Conservation (phyloP, 331 rosid species). For the Acacia concinna region DNA sequence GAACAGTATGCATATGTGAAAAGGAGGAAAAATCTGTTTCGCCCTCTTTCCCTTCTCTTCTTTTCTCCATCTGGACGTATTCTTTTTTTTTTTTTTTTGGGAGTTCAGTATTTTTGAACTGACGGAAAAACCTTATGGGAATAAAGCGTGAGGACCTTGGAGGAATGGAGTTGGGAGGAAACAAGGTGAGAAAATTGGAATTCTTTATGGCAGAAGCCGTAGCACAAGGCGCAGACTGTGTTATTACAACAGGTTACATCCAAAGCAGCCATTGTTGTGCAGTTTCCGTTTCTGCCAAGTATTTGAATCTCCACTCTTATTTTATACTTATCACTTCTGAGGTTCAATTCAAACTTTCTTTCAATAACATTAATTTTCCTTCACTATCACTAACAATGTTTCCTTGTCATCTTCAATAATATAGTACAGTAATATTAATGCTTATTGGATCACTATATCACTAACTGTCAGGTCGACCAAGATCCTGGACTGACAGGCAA, state of each 20-base stretch:
- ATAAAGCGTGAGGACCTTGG: constrained; percentile 88
- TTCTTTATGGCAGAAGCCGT: constrained; percentile 89
- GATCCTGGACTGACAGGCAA: constrained; percentile 86
- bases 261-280: constrained; percentile 98
- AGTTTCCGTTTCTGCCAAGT: constrained; percentile 90
- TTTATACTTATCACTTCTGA: constrained; percentile 77
- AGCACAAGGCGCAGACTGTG: constrained; percentile 76
- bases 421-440: too few relatives aligned
- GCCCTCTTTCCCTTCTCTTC: too few relatives aligned
- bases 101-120: too few relatives aligned
- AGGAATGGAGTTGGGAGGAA: constrained; percentile 94
- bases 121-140: constrained; percentile 20
- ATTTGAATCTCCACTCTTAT: constrained; percentile 74
- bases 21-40: too few relatives aligned
- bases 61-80: too few relatives aligned
- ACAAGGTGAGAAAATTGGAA: constrained; percentile 87
- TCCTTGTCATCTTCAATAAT: not conserved
- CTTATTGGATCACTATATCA: not conserved
- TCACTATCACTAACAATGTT: not conserved
- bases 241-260: constrained; percentile 79
- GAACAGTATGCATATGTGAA: too few relatives aligned
- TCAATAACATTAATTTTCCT: not conserved
- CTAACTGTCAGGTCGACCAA: constrained; percentile 56
- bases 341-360: constrained; percentile 38
- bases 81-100: too few relatives aligned